Conservation (phyloP, 2,329 filamentous ascomycete genomes). For the Verticillium nubilum region DNA sequence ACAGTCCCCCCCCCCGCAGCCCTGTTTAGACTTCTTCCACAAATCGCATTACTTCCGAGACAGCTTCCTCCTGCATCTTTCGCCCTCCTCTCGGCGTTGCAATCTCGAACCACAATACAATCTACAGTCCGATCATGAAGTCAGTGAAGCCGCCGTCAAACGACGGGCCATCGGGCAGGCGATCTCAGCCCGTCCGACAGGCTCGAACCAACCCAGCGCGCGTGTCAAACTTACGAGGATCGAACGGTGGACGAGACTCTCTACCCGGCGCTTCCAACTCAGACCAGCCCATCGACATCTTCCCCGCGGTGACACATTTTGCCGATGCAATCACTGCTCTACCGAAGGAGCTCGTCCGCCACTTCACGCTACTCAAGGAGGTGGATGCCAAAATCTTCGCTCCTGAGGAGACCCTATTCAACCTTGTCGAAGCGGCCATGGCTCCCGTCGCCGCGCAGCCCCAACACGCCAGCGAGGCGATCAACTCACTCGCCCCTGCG, state of each 20-base stretch:
- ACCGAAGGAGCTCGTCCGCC: conserved; percentile 89
- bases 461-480: conserved; percentile 37
- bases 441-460: conserved; percentile 42
- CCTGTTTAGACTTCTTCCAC: background rate
- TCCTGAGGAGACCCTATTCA: conserved; percentile 75
- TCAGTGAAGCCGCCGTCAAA: conserved; percentile 42
- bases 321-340: conserved; percentile 88
- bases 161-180: conserved; percentile 44
- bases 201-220: conserved; percentile 60
- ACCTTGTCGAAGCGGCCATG: conserved; percentile 63
- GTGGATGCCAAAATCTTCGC: conserved; percentile 95
- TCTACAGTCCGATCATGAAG: conserved; percentile 37
- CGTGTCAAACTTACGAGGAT: conserved; percentile 39
- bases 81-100: conserved; percentile 9
- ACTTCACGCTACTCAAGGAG: conserved; percentile 94
- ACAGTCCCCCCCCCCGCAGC: conserved; percentile 3
- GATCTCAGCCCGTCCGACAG: conserved; percentile 60
- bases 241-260: conserved; percentile 39
- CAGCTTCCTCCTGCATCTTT: conserved; percentile 1
- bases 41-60: too few relatives aligned
- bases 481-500: conserved; percentile 32
- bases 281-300: conserved; percentile 60
- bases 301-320: conserved; percentile 67
- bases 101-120: conserved; percentile 13
- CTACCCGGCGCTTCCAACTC: conserved; percentile 36